Evolutionary conservation across 179 eudicot genomes (phyloP).

Genomic region (Heliamphora pulchella): DNA sequence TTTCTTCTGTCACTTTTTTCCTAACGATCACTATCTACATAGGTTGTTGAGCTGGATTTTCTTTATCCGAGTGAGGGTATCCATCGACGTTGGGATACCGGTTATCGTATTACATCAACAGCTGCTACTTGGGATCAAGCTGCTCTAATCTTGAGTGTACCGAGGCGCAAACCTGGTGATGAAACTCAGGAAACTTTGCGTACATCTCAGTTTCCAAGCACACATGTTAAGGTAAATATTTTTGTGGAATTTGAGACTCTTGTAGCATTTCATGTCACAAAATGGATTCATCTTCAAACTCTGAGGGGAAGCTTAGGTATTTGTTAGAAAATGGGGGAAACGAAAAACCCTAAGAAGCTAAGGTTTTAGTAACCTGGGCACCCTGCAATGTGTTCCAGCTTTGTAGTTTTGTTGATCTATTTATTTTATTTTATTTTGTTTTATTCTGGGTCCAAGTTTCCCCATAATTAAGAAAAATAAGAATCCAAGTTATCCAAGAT

Average conservation of each 20-base stretch:
- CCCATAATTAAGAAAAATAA: too few species aligned
- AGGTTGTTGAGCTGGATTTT: constrained; percentile 43
- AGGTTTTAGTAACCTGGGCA: too few species aligned
- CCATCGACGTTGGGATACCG: constrained; percentile 34
- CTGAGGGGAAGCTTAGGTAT: too few species aligned
- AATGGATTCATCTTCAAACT: neutral
- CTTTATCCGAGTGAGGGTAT: constrained; percentile 40
- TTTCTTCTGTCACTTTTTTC: too few species aligned
- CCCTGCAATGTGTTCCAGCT: too few species aligned
- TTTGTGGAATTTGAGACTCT: neutral
- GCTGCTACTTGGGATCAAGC: constrained; percentile 37
- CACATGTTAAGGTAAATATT: constrained; percentile 33
- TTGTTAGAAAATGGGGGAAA: too few species aligned
- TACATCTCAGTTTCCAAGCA: constrained; percentile 40
- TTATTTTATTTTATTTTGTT: too few species aligned
- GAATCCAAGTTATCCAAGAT: too few species aligned
- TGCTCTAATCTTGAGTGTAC: constrained; percentile 36
- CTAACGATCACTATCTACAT: neutral
- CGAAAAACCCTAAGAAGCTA: too few species aligned
- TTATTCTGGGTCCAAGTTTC: too few species aligned
- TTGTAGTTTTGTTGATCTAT: too few species aligned
- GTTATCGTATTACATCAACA: constrained; percentile 35
- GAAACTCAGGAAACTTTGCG: constrained; percentile 43
- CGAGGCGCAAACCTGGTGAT: constrained; percentile 30
- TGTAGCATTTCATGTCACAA: neutral